These are phyloP conservation scores for Boletus austroedulis DNA, from an alignment of 1,284 basidiomycete species.

Conservation along the genomic window DNA sequence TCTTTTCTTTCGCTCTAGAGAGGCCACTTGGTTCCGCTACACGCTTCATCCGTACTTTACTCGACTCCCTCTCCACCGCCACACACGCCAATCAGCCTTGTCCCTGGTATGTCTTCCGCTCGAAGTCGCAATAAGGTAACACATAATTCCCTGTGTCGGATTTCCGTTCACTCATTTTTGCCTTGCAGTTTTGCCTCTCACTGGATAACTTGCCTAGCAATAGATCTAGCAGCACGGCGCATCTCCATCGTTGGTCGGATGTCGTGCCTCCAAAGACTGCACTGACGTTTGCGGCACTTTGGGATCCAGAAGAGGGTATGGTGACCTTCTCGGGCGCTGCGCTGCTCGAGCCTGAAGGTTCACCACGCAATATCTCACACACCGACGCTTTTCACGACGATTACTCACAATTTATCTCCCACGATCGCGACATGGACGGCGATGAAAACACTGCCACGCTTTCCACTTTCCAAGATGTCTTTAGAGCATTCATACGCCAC, in stretches of 20 bases:
- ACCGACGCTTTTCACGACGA: constrained; percentile 38
- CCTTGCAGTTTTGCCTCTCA: constrained; percentile 25
- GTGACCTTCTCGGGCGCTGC: constrained; percentile 52
- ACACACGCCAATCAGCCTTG: background rate
- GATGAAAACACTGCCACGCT: constrained; percentile 30
- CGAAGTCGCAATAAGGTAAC: constrained; percentile 26
- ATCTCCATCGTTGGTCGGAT: constrained; percentile 50
- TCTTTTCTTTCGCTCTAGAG: background rate
- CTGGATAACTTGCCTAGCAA: constrained; percentile 18
- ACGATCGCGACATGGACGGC: constrained; percentile 29
- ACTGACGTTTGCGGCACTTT: constrained; percentile 56
- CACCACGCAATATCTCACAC: constrained; percentile 22
- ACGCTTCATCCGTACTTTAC: background rate
- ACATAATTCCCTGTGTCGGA: background rate
- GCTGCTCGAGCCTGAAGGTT: constrained; percentile 40
- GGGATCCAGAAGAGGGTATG: constrained; percentile 55
- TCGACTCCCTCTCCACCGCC: background rate
- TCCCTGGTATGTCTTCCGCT: constrained; percentile 16
- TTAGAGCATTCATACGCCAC: constrained; percentile 29
- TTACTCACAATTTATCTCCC: constrained; percentile 39
- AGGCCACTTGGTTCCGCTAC: background rate
- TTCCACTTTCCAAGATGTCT: constrained; percentile 31
- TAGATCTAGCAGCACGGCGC: constrained; percentile 9
- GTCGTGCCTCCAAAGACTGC: constrained; percentile 53
- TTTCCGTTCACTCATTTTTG: background rate